Base-by-base conservation (phyloP, 2,329 filamentous ascomycete species). In the Pseudogymnoascus sp. region DNA sequence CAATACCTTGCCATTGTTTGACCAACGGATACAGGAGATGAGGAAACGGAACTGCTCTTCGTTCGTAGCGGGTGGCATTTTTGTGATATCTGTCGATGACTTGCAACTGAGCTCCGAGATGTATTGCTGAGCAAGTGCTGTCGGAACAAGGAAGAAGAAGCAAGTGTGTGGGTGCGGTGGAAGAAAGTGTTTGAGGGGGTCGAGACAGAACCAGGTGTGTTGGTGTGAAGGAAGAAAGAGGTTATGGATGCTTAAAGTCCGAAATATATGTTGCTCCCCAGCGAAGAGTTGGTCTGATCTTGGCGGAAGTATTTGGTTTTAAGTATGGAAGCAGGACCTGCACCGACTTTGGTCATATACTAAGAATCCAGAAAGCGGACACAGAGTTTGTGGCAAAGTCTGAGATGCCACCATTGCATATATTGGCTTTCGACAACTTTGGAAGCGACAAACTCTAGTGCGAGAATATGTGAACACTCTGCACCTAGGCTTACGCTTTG, bases 21-120 rank as follows among this genome's bases (percentile, higher is more conserved):
- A 82, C 73, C 86, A 75, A 62, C 81, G 80, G 72, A 90, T 87
- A 74, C 87, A 90, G 62, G 79, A 78, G 60, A 90, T 80, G 23
- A 90, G 78, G 72, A 90, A 89, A 66, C 80, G 82, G 74, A 89
- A 80, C 68, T 88, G 85, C 28, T 84, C 79, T 19, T 82, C 77
- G 28, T 83, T 80, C 21, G 76, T 75, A 64, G 77, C 72, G 40
- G 73, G 72, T 67, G 82, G 76, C 83, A 86, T 86, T 10, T 68
- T 78, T 71, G 40, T 35, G 28, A 21, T 57, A 33, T 33, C 17
- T n/a, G 50, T 21, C n/a, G 28, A 35, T 57, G 28, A 62, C 63
- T 17, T 60, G 42, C 9, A 17, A 62, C 19, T 61, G 59, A 42
- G 31, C 13, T 42, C 19, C 15, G n/a, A n/a, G 5, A 15, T 7